phyloP scores from a whole-genome alignment of 2,329 filamentous ascomycete genomes.

The Ceratocystis variospora region DNA sequence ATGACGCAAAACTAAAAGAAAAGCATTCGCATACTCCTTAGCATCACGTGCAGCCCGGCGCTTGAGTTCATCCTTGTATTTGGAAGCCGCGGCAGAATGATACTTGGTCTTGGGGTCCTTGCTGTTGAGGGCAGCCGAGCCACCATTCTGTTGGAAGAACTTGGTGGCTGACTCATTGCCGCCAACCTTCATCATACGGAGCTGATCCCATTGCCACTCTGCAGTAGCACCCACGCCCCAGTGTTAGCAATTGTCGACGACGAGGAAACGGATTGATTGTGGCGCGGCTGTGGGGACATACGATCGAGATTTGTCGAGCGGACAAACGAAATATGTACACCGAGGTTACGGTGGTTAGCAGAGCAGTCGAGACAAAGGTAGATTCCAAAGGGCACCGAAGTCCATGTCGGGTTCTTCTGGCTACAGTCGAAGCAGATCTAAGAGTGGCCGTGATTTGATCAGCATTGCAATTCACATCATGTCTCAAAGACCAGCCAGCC shows the following conservation, averaged over 20 bases:
- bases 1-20: conserved; percentile 16
- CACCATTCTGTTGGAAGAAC: conserved; percentile 94
- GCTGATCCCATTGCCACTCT: conserved; percentile 99
- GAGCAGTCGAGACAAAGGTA: conserved; percentile 98
- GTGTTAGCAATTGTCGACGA: neutral
- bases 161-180: conserved; percentile 97
- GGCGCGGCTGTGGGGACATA: conserved; percentile 39
- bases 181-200: conserved; percentile 94
- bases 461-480: conserved; percentile 9
- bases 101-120: conserved; percentile 98
- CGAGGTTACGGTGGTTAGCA: conserved; percentile 89
- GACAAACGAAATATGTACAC: conserved; percentile 98
- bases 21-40: conserved; percentile 49
- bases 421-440: conserved; percentile 97
- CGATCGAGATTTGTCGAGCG: conserved; percentile 96
- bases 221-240: conserved; percentile 9
- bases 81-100: conserved; percentile 77
- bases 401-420: conserved; percentile 97
- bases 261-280: neutral
- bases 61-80: conserved; percentile 96
- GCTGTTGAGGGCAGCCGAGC: conserved; percentile 82
- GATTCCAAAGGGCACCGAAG: conserved; percentile 90
- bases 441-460: conserved; percentile 19
- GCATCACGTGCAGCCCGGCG: conserved; percentile 70
- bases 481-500: conserved; percentile 2